These are phyloP conservation scores for Penstemon eatonii DNA, from an alignment of 257 asterid genomes.

Conservation along the genomic window DNA sequence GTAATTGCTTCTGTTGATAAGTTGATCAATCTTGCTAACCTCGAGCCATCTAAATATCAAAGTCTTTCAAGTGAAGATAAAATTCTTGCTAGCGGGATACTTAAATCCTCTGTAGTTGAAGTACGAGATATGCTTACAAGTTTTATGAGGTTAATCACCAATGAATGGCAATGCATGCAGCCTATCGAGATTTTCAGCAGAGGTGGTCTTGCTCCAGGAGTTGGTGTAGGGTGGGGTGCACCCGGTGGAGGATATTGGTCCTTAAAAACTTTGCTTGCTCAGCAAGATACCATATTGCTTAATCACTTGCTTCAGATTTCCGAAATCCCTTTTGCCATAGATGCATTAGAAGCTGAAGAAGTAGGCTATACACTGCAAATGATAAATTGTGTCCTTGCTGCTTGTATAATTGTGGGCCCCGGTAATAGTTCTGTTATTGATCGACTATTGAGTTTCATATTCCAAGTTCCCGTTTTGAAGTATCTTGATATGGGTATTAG, in stretches of 20 bases:
- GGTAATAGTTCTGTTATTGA: slow-evolving; percentile 49
- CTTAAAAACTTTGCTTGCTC: slow-evolving; percentile 50
- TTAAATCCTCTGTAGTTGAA: slow-evolving; percentile 52
- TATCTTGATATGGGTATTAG: slow-evolving; percentile 52
- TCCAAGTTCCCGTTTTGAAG: slow-evolving; percentile 64
- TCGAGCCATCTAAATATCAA: slow-evolving; percentile 37
- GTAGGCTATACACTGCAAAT: slow-evolving; percentile 37
- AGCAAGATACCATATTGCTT: slow-evolving; percentile 67
- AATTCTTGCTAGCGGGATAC: slow-evolving; percentile 67
- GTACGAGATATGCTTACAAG: slow-evolving; percentile 40
- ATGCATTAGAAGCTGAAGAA: slow-evolving; percentile 37
- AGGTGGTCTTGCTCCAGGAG: slow-evolving; percentile 99
- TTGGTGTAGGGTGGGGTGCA: slow-evolving; percentile 98
- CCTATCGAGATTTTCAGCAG: slow-evolving; percentile 65
- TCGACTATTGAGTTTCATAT: slow-evolving; percentile 53
- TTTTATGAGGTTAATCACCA: slow-evolving; percentile 38
- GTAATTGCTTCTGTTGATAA: slow-evolving; percentile 59
- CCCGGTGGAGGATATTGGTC: slow-evolving; percentile 97
- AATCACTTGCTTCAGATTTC: slow-evolving; percentile 53
- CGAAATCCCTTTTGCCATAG: slow-evolving; percentile 26
- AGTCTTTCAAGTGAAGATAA: slow-evolving; percentile 49
- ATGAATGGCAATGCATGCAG: slow-evolving; percentile 44
- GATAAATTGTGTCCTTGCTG: slow-evolving; percentile 54
- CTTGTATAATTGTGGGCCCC: slow-evolving; percentile 67
- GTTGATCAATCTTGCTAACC: slow-evolving; percentile 61